phyloP scores from a whole-genome alignment of 176 grass and related monocot species.

The Avena eriantha region DNA sequence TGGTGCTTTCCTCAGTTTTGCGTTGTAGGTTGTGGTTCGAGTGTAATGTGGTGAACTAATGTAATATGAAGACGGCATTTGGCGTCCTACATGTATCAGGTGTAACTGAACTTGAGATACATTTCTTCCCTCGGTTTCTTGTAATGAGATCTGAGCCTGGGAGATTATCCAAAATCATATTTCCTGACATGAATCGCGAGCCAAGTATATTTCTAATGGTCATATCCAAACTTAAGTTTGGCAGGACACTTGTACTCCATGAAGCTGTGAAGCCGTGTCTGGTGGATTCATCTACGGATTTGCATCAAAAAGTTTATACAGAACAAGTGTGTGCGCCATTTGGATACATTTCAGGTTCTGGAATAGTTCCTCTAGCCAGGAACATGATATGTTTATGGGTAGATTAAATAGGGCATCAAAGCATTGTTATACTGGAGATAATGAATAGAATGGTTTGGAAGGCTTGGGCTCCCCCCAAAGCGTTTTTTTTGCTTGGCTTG shows the following conservation, averaged over 20 bases:
- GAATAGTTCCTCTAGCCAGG: background rate
- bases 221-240: background rate
- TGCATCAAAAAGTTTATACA: background rate
- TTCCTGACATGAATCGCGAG: background rate
- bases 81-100: background rate
- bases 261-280: background rate
- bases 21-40: background rate
- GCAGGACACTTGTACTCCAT: background rate
- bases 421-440: no score
- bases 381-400: no score
- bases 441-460: no score
- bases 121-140: background rate
- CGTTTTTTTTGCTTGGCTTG: no score
- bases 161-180: background rate
- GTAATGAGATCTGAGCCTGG: background rate
- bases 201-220: background rate
- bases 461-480: no score
- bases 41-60: conserved; percentile 10
- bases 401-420: no score
- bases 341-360: background rate
- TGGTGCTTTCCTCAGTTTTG: background rate
- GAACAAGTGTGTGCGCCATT: background rate
- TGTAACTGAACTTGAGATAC: conserved; percentile 2
- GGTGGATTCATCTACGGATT: background rate
- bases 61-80: background rate